A percentile compares a stretch with the other conserved stretches of the same genome.
These are phyloP conservation scores for Alternaria ventricosa DNA, from an alignment of 2,329 filamentous ascomycete genomes.

Conservation along the genomic window DNA sequence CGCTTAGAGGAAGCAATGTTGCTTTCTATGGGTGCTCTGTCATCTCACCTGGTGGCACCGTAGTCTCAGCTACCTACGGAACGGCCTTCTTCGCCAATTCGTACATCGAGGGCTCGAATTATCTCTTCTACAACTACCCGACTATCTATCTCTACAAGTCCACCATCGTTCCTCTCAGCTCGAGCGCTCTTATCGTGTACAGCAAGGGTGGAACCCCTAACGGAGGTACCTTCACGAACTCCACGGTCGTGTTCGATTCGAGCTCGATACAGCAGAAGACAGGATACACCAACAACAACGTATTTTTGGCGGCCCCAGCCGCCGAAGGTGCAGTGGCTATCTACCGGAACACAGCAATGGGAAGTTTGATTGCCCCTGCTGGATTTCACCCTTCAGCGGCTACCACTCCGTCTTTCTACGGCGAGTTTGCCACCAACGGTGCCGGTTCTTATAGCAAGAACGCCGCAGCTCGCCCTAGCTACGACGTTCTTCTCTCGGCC, in stretches of 20 bases:
- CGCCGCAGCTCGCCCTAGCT: constrained; percentile 38
- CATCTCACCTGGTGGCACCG: constrained; percentile 46
- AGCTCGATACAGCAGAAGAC: constrained; percentile 45
- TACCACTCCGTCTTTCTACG: constrained; percentile 42
- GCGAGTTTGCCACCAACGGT: constrained; percentile 53
- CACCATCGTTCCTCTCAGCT: constrained; percentile 50
- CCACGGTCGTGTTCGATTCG: constrained; percentile 52
- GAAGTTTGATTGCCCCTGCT: constrained; percentile 46
- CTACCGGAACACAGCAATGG: constrained; percentile 51
- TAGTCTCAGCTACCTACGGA: constrained; percentile 39
- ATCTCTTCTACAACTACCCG: constrained; percentile 51
- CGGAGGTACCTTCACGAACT: constrained; percentile 36
- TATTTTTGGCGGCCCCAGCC: constrained; percentile 54
- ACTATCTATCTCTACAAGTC: constrained; percentile 54
- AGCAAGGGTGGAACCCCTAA: constrained; percentile 44
- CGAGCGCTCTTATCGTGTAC: constrained; percentile 48
- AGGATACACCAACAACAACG: constrained; percentile 47
- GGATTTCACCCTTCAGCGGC: constrained; percentile 44
- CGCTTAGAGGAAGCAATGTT: constrained; percentile 49
- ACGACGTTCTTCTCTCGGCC: constrained; percentile 44
- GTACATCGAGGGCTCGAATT: constrained; percentile 54
- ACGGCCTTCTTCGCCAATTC: constrained; percentile 53
- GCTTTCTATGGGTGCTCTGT: constrained; percentile 56
- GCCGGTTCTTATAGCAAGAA: constrained; percentile 51
- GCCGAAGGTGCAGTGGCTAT: constrained; percentile 50